phyloP scores from a whole-genome alignment of 2,329 filamentous ascomycete species.

The Trichoderma sp. region DNA sequence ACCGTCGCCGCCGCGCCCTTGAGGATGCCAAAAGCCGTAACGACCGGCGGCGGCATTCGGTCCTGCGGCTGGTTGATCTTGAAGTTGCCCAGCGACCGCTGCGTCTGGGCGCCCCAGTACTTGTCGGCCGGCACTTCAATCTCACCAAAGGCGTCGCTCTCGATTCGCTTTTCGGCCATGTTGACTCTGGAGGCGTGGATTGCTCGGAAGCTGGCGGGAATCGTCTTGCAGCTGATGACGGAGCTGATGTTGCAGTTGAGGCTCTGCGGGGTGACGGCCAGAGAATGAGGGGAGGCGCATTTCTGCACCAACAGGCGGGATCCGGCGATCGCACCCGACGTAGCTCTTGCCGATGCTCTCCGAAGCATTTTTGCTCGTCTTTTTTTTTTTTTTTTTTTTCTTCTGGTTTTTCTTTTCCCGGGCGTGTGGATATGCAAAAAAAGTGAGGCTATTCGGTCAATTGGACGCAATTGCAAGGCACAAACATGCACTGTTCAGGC shows the following conservation, averaged over 20 bases:
- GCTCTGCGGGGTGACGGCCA: slow-evolving; percentile 9
- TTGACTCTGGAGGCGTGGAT: slow-evolving; percentile 23
- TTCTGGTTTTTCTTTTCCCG: too few species aligned
- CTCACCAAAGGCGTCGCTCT: slow-evolving; percentile 97
- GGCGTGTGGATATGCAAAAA: neutral
- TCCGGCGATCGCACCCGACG: slow-evolving; percentile 9
- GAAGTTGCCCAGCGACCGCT: slow-evolving; percentile 96
- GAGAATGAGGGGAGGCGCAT: neutral
- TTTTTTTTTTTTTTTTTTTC: too few species aligned
- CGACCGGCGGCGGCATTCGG: slow-evolving; percentile 90
- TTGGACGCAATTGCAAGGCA: neutral
- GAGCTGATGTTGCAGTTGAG: neutral
- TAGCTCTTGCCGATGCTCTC: slow-evolving; percentile 13
- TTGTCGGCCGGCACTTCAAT: slow-evolving; percentile 86
- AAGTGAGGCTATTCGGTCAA: neutral
- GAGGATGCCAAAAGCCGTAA: slow-evolving; percentile 92
- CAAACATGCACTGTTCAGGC: neutral
- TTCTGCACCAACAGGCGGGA: slow-evolving; percentile 6
- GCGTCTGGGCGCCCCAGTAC: slow-evolving; percentile 98
- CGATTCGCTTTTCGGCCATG: slow-evolving; percentile 62
- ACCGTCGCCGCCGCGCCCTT: slow-evolving; percentile 95
- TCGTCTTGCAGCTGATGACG: neutral
- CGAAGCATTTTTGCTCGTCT: slow-evolving; percentile 19
- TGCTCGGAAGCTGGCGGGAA: neutral
- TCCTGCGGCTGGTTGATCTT: slow-evolving; percentile 99